Base-by-base conservation (phyloP, 305 asterid species). In the Fraxinus dipetala region DNA sequence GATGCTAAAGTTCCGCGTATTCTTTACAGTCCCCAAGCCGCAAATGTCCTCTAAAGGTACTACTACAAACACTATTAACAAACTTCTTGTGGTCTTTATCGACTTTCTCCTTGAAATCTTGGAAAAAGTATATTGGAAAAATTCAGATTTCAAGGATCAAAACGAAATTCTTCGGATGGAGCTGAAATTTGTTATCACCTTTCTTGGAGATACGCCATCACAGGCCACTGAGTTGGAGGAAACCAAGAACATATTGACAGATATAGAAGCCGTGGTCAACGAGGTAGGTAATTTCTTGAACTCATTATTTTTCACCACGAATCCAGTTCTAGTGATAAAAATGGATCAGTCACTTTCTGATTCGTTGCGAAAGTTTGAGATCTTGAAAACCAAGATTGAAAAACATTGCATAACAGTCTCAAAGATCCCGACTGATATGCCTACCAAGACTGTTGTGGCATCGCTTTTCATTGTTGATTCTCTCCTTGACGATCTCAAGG, bases 151-250 rank as follows among this genome's bases (percentile, higher is more conserved):
- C 26, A n/a, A 54, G 65, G 65, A 54, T 54, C 65, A 54, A 54
- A 54, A 18, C 65, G 24, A 54, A 67, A 78, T 26, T 48, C 81
- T 74, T 83, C 18, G 73, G 72, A 54, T n/a, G 67, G 79, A 75
- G n/a, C 31, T 75, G 32, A 75, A 56, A 45, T 43, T 43, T 40
- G 65, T 43, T n/a, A 14, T 75, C 34, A 26, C 65, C 0, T 14
- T 43, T 4, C 32, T 43, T 20, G 67, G 63, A 56, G 79, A 38
- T 45, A 13, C 34, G n/a, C 36, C 65, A 75, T 75, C 16, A 7
- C 79, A 40, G 31, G 61, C 22, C 63, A 40, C 65, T 4, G 36
- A 40, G 63, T 13, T 36, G 20, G 35, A 75, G 35, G 61, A 75
- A 10, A 31, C 30, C 61, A 9, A 24, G 35, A 11, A 8, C 22